Percentiles rank a stretch among this genome's conserved stretches.
Evolutionary conservation across 768 basidiomycete species (phyloP).

Genomic region (Hysterangium stoloniferum): DNA sequence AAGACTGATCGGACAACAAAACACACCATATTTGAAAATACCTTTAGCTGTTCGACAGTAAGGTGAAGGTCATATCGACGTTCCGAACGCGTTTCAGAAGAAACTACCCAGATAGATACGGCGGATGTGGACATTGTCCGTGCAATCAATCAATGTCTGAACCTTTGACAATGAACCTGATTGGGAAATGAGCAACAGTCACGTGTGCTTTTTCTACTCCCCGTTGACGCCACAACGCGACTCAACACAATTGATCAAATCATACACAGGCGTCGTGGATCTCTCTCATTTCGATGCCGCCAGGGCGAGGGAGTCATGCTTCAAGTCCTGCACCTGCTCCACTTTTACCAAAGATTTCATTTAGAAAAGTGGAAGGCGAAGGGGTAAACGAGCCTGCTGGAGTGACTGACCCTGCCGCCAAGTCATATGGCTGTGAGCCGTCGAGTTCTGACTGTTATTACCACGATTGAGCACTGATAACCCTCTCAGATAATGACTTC

Average conservation of each 20-base stretch:
- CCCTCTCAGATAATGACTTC: constrained; percentile 56
- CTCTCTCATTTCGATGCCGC: constrained; percentile 5
- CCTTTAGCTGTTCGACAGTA: constrained; percentile 79
- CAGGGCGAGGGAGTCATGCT: constrained; percentile 6
- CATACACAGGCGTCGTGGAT: background rate
- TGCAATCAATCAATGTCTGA: background rate
- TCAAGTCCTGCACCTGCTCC: constrained; percentile 24
- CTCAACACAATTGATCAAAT: background rate
- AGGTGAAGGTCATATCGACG: constrained; percentile 71
- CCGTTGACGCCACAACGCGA: no score
- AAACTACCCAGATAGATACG: constrained; percentile 71
- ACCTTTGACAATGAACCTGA: no score
- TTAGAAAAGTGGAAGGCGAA: constrained; percentile 58
- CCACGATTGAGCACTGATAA: constrained; percentile 19
- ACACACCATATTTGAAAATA: no score
- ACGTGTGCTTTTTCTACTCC: no score
- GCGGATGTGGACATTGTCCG: constrained; percentile 15
- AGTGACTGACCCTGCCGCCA: constrained; percentile 52
- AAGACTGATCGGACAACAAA: background rate
- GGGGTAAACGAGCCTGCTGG: constrained; percentile 52
- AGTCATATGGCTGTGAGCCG: constrained; percentile 67
- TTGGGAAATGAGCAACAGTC: no score
- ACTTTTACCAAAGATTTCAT: constrained; percentile 56
- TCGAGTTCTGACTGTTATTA: background rate
- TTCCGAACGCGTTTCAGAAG: constrained; percentile 87